Evolutionary conservation across 192 early-diverging fungal genomes (phyloP).

Genomic region (Coemansia reversa): DNA sequence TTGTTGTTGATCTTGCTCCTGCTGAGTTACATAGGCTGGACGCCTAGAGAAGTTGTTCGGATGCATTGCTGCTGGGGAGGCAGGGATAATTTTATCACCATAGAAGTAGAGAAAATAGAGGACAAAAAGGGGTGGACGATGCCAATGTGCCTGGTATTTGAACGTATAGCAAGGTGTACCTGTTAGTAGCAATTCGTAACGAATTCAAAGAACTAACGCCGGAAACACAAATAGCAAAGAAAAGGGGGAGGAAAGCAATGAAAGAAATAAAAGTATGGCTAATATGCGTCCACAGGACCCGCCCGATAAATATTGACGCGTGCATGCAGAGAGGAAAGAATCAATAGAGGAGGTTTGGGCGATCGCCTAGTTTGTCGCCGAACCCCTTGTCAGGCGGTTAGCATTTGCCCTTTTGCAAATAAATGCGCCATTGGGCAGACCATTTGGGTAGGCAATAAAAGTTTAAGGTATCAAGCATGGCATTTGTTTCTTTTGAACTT

Average conservation of each 20-base stretch:
- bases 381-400: not conserved
- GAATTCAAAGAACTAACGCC: not conserved
- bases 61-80: constrained; percentile 1
- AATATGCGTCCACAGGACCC: not conserved
- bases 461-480: not conserved
- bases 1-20: constrained; percentile 5
- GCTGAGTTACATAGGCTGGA: not conserved
- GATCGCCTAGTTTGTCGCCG: not conserved
- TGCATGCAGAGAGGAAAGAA: not conserved
- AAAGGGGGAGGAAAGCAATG: not conserved
- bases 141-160: not conserved
- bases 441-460: not conserved
- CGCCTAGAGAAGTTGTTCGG: constrained; percentile 1
- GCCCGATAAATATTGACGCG: not conserved
- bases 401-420: not conserved
- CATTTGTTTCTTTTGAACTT: not conserved
- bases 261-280: not conserved
- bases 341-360: not conserved
- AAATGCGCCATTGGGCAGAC: not conserved
- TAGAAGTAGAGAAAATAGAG: not conserved
- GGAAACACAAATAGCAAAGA: not conserved
- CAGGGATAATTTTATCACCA: not conserved
- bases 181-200: not conserved
- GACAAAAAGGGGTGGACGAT: not conserved
- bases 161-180: not conserved